Percentiles rank a stretch among this genome's conserved stretches.
phyloP scores from a whole-genome alignment of 1,284 basidiomycete genomes.

The Lentinula novae-zelandiae region DNA sequence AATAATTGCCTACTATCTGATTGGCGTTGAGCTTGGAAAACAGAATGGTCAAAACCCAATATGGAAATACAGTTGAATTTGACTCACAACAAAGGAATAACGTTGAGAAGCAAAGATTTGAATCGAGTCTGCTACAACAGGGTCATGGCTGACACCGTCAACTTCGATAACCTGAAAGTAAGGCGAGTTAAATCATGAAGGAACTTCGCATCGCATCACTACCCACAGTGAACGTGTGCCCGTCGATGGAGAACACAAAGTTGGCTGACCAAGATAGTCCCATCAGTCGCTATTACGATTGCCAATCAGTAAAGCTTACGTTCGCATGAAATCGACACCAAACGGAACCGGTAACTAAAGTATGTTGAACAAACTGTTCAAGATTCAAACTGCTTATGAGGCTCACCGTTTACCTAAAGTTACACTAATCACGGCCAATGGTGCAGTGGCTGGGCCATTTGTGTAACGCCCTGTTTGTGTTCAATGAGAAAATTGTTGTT shows the following conservation, averaged over 20 bases:
- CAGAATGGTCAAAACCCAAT: background rate
- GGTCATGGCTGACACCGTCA: slow-evolving; percentile 41
- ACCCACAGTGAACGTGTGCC: slow-evolving; percentile 29
- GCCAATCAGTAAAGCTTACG: background rate
- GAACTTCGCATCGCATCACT: background rate
- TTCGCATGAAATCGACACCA: slow-evolving; percentile 33
- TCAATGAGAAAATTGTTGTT: too few species aligned
- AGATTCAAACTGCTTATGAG: background rate
- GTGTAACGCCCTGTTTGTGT: background rate
- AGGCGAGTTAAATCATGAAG: background rate
- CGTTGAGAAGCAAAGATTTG: slow-evolving; percentile 31
- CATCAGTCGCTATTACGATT: background rate
- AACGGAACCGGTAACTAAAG: slow-evolving; percentile 28
- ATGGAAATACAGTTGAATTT: background rate
- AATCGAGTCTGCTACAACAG: slow-evolving; percentile 36
- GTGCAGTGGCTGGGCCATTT: slow-evolving; percentile 19
- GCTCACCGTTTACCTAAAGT: slow-evolving; percentile 19
- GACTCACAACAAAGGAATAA: slow-evolving; percentile 30
- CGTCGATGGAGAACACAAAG: slow-evolving; percentile 39
- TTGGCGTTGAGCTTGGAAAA: slow-evolving; percentile 23
- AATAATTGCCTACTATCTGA: slow-evolving; percentile 33
- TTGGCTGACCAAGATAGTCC: slow-evolving; percentile 1
- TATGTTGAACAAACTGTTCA: background rate
- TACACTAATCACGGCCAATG: slow-evolving; percentile 28
- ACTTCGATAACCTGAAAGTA: slow-evolving; percentile 41